Percentiles rank a stretch among this genome's conserved stretches.
phyloP scores from a whole-genome alignment of 805 yeast species.

The Spathaspora hagerdaliae region DNA sequence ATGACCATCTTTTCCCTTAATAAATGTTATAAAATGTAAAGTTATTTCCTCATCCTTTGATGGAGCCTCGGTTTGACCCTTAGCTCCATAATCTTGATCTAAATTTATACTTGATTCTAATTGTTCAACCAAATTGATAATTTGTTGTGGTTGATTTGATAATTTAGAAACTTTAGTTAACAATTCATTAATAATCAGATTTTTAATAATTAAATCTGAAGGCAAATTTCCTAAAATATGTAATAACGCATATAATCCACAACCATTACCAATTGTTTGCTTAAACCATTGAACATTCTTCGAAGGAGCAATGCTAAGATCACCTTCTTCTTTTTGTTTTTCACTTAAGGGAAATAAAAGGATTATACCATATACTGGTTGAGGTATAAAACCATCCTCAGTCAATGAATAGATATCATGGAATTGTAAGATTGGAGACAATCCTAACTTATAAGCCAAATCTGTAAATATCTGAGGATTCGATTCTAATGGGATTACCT shows the following conservation, averaged over 20 bases:
- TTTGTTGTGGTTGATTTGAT: constrained; percentile 10
- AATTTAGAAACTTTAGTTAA: neutral
- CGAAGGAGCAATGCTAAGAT: neutral
- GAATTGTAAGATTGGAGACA: constrained; percentile 56
- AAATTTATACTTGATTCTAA: constrained; percentile 40
- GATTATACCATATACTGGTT: constrained; percentile 75
- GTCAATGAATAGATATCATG: constrained; percentile 87
- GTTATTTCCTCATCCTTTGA: constrained; percentile 46
- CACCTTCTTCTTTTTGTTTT: constrained; percentile 27
- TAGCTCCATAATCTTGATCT: constrained; percentile 41
- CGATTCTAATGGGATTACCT: constrained; percentile 83
- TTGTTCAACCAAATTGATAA: constrained; percentile 41
- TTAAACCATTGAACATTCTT: constrained; percentile 64
- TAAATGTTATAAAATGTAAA: constrained; percentile 75
- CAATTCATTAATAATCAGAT: constrained; percentile 22
- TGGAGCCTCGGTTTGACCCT: constrained; percentile 71
- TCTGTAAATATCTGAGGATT: constrained; percentile 79
- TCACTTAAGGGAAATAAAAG: constrained; percentile 77
- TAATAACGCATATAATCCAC: constrained; percentile 86
- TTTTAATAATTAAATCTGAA: constrained; percentile 37
- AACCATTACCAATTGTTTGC: constrained; percentile 83
- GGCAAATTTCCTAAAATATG: constrained; percentile 54
- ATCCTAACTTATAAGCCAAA: constrained; percentile 66
- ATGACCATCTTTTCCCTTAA: constrained; percentile 47
- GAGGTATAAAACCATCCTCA: constrained; percentile 77